Evolutionary conservation across 208 protist species (phyloP).

Genomic region (Leishmania amazonensis): DNA sequence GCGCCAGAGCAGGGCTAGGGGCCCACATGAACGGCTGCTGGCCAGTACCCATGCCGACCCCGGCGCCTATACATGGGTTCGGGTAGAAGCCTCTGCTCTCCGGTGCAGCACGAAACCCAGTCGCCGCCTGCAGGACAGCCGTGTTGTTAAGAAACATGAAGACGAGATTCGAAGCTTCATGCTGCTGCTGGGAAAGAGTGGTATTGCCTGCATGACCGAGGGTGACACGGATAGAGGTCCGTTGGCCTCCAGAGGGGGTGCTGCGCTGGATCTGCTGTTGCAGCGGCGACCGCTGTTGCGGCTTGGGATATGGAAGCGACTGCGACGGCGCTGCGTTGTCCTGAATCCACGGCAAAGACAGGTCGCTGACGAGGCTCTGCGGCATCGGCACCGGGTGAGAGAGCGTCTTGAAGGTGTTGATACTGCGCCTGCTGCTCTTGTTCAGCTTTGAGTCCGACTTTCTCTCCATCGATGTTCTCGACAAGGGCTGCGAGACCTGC

Average conservation of each 20-base stretch:
- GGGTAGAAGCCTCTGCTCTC: background rate
- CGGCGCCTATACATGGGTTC: background rate
- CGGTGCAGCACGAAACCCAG: background rate
- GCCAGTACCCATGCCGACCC: background rate
- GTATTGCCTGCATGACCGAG: background rate
- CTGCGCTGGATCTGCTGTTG: background rate
- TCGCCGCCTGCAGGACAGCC: background rate
- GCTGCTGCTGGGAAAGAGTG: background rate
- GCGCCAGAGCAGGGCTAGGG: background rate
- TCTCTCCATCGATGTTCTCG: background rate
- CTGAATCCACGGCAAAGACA: slow-evolving; percentile 8
- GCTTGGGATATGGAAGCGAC: background rate
- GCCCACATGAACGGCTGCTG: background rate
- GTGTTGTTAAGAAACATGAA: background rate
- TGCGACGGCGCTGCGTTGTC: background rate
- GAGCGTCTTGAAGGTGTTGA: background rate
- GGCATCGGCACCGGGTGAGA: slow-evolving; percentile 8
- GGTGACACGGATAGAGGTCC: background rate
- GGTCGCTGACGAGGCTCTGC: slow-evolving; percentile 11
- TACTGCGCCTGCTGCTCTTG: background rate
- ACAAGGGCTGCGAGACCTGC: background rate
- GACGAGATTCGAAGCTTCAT: background rate
- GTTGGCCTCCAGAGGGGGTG: background rate
- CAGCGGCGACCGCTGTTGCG: slow-evolving; percentile 1
- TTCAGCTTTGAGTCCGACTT: background rate